Conservation (phyloP, 352 stramenopile species). For the Saprolegnia diclina region DNA sequence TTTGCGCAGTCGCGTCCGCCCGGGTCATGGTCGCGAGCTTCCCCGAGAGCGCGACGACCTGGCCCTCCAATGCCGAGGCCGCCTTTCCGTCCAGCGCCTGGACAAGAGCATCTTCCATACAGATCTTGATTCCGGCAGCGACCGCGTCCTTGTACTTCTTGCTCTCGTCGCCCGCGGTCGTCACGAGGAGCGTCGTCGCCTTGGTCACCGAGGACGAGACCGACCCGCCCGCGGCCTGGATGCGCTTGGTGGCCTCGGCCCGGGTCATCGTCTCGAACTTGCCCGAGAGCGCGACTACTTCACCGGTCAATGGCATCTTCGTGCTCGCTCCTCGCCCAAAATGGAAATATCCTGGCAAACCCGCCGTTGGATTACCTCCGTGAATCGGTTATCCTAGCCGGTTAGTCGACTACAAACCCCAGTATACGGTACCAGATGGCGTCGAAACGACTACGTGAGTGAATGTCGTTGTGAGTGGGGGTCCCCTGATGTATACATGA, state of each 20-base stretch:
- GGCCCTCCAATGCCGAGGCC: neutral
- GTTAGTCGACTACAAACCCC: no score
- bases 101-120: conserved; percentile 3
- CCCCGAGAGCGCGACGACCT: conserved; percentile 11
- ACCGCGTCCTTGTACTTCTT: conserved; percentile 11
- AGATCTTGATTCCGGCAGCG: neutral
- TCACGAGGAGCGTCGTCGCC: conserved; percentile 16
- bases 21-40: conserved; percentile 9
- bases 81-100: neutral
- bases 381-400: no score
- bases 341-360: neutral
- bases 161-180: neutral
- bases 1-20: neutral
- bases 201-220: conserved; percentile 12
- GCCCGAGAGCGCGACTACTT: conserved; percentile 17
- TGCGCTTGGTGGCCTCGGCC: neutral
- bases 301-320: neutral
- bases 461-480: neutral
- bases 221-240: conserved; percentile 1
- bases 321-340: neutral
- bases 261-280: conserved; percentile 3
- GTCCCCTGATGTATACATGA: neutral
- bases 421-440: neutral
- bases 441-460: neutral
- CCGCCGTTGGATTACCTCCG: no score